These are phyloP conservation scores for Suillus sp. DNA, from an alignment of 768 basidiomycete genomes.

Conservation along the genomic window DNA sequence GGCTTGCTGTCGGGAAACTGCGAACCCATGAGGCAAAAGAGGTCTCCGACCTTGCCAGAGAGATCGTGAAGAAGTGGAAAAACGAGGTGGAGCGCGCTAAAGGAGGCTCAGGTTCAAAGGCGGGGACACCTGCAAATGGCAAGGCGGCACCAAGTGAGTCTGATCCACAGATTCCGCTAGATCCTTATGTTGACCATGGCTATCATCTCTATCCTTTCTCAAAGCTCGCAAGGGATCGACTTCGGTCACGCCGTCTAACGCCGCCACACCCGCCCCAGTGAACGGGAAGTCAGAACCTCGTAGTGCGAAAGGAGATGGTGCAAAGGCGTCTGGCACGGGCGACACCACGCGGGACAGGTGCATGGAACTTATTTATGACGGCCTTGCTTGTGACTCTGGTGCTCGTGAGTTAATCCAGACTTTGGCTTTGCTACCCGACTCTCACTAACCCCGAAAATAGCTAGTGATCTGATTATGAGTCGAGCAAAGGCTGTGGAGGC, in stretches of 20 bases:
- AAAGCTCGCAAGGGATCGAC: slow-evolving; percentile 37
- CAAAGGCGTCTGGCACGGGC: slow-evolving; percentile 55
- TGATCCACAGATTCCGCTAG: slow-evolving; percentile 10
- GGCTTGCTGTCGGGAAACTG: slow-evolving; percentile 90
- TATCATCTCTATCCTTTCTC: slow-evolving; percentile 12
- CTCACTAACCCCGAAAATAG: slow-evolving; percentile 37
- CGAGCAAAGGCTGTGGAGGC: slow-evolving; percentile 75
- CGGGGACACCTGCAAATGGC: slow-evolving; percentile 15
- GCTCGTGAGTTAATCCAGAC: slow-evolving; percentile 65
- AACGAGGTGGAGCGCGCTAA: slow-evolving; percentile 77
- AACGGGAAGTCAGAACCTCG: slow-evolving; percentile 45
- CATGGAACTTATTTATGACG: slow-evolving; percentile 88
- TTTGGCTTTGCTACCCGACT: slow-evolving; percentile 3
- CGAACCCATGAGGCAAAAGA: slow-evolving; percentile 71
- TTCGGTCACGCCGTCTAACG: slow-evolving; percentile 43
- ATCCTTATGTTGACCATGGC: slow-evolving; percentile 5
- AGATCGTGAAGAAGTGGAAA: slow-evolving; percentile 92
- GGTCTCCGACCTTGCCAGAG: slow-evolving; percentile 83
- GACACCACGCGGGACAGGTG: slow-evolving; percentile 87
- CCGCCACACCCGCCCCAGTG: slow-evolving; percentile 31
- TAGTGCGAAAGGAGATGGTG: slow-evolving; percentile 70
- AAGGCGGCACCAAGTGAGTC: slow-evolving; percentile 42
- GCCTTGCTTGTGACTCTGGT: slow-evolving; percentile 80
- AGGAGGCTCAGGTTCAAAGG: slow-evolving; percentile 27
- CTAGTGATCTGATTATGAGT: slow-evolving; percentile 64